Base-by-base conservation (phyloP, 257 asterid genomes). In the Apocynum venetum region DNA sequence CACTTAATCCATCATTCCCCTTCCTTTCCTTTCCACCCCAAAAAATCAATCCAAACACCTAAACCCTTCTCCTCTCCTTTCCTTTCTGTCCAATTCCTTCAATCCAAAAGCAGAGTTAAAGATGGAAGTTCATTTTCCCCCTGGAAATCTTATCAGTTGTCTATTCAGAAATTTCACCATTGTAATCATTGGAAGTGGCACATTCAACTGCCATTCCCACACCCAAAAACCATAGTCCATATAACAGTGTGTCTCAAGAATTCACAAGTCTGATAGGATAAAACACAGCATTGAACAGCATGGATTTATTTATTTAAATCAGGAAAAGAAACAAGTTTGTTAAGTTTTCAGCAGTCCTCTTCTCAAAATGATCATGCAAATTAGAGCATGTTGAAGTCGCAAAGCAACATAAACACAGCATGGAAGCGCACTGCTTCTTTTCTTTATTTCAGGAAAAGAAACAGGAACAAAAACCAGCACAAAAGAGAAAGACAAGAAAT, bases 311-410 rank as follows among this genome's bases (percentile, higher is more conserved):
- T 14, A 57, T 57, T 53, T 53, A 57, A 6, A 57, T n/a, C 35
- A 20, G 12, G 64, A 57, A 57, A 20, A 57, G 31, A 25, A 40
- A 66, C 51, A 41, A 41, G 71, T 66, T 14, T 35, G 31, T 14
- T 38, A 15, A 13, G 49, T 2, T 38, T 66, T 25, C 25, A 40
- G 49, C 15, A 4, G 25, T 2, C 4, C 17, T 68, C 60, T 65
- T 66, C 31, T 35, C 40, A 17, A 51, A 25, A 25, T 25, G 31
- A 64, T 41, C 2, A 14, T 61, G 41, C 13, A 56, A 66, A 43
- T 47, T 56, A 19, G 11, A 56, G 71, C 41, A 77, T 59, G 61
- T 17, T 78, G 61, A 78, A 47, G 52, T 74, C 35, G 65, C 72
- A 44, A 14, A 77, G 64, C 61, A 71, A 69, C 69, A 41, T 46